Evolutionary conservation across 768 basidiomycete species (phyloP), one percentile per base, ranked within the genome.

Genomic region (Hortiboletus campestris): DNA sequence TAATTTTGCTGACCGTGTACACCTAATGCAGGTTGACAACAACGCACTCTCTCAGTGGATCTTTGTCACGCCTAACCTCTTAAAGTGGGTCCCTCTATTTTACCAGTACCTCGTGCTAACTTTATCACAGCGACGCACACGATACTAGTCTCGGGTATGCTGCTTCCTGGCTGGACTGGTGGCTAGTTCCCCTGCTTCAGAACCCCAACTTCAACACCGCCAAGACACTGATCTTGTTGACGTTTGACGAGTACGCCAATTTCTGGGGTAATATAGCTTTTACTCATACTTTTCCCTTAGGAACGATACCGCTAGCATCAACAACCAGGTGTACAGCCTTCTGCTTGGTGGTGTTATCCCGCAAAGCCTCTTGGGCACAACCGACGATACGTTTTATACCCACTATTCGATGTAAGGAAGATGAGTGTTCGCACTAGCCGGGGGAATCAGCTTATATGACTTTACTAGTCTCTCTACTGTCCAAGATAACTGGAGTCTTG

Each of bases 21-120:
- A 9, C 11, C 6, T 39, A 19, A 50, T 31, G 17, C 13, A 70
- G 68, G 17, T 70, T 36, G 59, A 74, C 22, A 76, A 76, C 10
- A 67, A 76, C 43, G 72, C 71, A 2, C 66, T 87, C 42, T 78
- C 84, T 12, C 84, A 85, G 51, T 86, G 84, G 82, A 58, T 75
- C 10, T 85, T 82, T 59, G 73, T 87, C 50, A 85, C 85, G 2
- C 85, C 85, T 13, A 86, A 87, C 66, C 71, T 83, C 11, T 62
- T 60, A 51, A 49, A 72, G 68, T 66, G 36, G 9, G 70, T 58
- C 17, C 7, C 44, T 4, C n/a, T 32, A 8, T 11, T 51, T 31
- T 16, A 14, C 17, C 6, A 25, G 47, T 53, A 11, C 9, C 5
- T 25, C 39, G 34, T 10, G 31, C 47, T 55, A 11, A 61, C 16